Conservation (phyloP, 306 rosid genomes). For the Dalbergia cultrata region DNA sequence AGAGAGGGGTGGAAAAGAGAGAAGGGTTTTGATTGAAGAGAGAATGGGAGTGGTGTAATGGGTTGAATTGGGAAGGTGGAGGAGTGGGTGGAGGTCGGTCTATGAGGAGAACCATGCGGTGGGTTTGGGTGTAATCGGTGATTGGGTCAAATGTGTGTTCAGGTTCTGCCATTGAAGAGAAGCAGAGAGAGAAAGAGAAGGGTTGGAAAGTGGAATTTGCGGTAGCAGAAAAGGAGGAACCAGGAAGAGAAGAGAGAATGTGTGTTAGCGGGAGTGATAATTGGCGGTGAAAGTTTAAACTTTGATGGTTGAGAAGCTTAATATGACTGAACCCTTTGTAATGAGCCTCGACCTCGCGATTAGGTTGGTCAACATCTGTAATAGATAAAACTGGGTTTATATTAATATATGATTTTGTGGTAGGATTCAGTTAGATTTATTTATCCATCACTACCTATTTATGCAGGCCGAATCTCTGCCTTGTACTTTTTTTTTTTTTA, state of each 20-base stretch:
- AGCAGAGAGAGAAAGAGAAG: not conserved
- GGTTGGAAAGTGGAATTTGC: not conserved
- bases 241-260: not conserved
- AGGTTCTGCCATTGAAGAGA: not conserved
- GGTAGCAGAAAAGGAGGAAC: not conserved
- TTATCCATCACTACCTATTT: too few species aligned
- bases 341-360: too few species aligned
- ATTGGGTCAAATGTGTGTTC: not conserved
- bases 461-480: too few species aligned
- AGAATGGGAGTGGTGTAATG: not conserved
- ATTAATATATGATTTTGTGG: too few species aligned
- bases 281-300: not conserved
- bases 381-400: too few species aligned
- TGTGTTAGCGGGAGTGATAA: not conserved
- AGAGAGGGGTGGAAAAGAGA: not conserved
- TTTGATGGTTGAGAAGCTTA: not conserved
- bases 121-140: not conserved
- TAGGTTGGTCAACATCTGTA: too few species aligned
- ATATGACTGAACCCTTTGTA: too few species aligned
- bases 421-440: too few species aligned
- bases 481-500: too few species aligned
- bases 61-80: not conserved
- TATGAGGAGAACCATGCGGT: not conserved
- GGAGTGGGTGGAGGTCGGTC: not conserved
- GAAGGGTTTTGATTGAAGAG: not conserved